Conservation (phyloP, 1,284 basidiomycete genomes). For the Rhodotorula sp. region DNA sequence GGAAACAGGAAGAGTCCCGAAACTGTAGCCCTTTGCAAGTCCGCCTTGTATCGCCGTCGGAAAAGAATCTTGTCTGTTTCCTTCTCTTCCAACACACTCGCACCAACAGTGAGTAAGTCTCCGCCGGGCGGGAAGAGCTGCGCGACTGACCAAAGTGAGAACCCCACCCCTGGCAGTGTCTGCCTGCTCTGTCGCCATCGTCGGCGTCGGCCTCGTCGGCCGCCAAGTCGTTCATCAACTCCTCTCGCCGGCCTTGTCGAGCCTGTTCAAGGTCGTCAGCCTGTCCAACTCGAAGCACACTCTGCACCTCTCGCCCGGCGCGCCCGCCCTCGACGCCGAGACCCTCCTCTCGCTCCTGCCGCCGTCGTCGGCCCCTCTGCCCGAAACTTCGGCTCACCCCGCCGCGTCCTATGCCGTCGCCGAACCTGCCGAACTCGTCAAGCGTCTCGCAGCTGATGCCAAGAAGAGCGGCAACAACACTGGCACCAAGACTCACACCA, state of each 20-base stretch:
- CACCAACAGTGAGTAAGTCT: background rate
- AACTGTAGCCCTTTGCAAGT: too few relatives aligned
- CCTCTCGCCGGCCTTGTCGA: conserved; percentile 62
- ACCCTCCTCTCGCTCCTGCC: conserved; percentile 40
- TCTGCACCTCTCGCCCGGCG: conserved; percentile 32
- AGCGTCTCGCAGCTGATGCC: conserved; percentile 52
- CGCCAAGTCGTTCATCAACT: conserved; percentile 75
- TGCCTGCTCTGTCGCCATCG: conserved; percentile 21
- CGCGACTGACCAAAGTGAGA: background rate
- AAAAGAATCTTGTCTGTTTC: too few relatives aligned
- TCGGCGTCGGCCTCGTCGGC: conserved; percentile 86
- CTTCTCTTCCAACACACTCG: background rate
- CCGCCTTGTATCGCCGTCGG: too few relatives aligned
- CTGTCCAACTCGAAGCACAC: conserved; percentile 65
- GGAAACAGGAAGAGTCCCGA: too few relatives aligned
- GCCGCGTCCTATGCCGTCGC: conserved; percentile 45
- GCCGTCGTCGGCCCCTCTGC: conserved; percentile 33
- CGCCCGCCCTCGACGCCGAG: conserved; percentile 30
- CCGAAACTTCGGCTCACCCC: conserved; percentile 30
- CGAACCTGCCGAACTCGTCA: conserved; percentile 50
- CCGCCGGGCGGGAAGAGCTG: background rate
- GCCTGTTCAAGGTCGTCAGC: conserved; percentile 67
- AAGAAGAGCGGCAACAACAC: conserved; percentile 51
- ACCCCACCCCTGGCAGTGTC: background rate
- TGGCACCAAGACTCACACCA: conserved; percentile 49